Conservation (phyloP, 768 basidiomycete species). For the Mycena haematopus region DNA sequence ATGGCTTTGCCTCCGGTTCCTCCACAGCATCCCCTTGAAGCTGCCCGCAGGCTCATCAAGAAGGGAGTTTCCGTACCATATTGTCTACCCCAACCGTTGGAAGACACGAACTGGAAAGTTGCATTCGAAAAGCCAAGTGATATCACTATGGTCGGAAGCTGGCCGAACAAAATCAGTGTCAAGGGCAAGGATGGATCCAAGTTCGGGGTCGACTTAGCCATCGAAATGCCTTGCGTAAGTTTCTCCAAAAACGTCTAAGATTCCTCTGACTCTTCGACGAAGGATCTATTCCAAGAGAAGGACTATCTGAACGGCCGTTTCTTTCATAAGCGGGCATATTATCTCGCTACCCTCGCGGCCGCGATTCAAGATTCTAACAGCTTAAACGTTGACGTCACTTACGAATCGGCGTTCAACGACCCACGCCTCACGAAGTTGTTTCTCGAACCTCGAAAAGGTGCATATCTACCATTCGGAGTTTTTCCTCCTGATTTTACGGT, state of each 20-base stretch:
- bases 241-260: not conserved
- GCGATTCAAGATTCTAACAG: constrained; percentile 55
- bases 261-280: constrained; percentile 24
- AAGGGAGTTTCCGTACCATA: constrained; percentile 71
- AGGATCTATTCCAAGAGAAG: constrained; percentile 93
- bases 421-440: constrained; percentile 71
- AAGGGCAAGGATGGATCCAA: constrained; percentile 69
- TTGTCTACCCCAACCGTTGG: constrained; percentile 69
- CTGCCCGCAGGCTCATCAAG: constrained; percentile 58
- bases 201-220: constrained; percentile 79
- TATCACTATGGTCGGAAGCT: constrained; percentile 83
- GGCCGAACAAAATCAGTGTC: constrained; percentile 79
- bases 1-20: constrained; percentile 60
- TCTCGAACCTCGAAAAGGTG: constrained; percentile 62
- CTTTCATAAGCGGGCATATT: constrained; percentile 92
- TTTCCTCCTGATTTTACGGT: constrained; percentile 35
- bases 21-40: constrained; percentile 71
- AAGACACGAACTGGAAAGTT: constrained; percentile 90
- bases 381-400: constrained; percentile 65
- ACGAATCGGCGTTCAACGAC: constrained; percentile 64
- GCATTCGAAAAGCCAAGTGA: constrained; percentile 80
- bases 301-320: constrained; percentile 89
- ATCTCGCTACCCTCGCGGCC: constrained; percentile 79
- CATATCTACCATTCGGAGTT: constrained; percentile 29
- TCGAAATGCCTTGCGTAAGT: constrained; percentile 88